Evolutionary conservation across 129 eudicot genomes (phyloP), one percentile per base, ranked within the genome.

Genomic region (Apium graveolens): DNA sequence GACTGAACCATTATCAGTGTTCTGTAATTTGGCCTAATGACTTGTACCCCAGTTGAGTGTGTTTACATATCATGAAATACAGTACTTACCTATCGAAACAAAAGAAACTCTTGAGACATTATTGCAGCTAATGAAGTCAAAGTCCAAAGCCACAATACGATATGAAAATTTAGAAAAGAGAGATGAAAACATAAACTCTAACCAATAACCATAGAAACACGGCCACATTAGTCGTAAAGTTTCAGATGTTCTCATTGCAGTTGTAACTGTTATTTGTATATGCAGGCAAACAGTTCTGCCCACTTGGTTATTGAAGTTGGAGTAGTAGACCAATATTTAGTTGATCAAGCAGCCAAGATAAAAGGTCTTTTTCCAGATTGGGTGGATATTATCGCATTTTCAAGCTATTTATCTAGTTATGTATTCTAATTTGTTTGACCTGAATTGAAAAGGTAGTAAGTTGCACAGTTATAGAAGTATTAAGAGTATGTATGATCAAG

Each of bases 351-450:
- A 43, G 86, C 82, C 80, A 84, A 81, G 45, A 55, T 96, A 84
- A 96, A 90, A 74, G 84, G 83, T 79, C 85, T 83, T 76, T 96
- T 96, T 70, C 99, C 99, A 18, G 78, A 85, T 41, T 96, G 99
- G 99, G 95, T 90, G 78, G 99, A 96, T 84, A 85, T 87, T 24
- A 82, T 86, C 6, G 86, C 97, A 11, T 90, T 78, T 77, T 84
- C 99, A 14, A 92, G 97, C 82, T 92, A 86, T 85, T 77, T 89
- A 81, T 96, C 99, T 1, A 78, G 87, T 41, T 92, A 96, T 81
- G 38, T 79, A 46, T 86, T 92, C 81, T 92, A 91, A 84, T 78
- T 84, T 44, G 39, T 43, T n/a, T 43, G 24, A 26, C 37, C 53
- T 43, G 21, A 24, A 42, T 39, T 26, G 32, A 11, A n/a, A 72